These are phyloP conservation scores for Stentor coeruleus DNA, from an alignment of 73 alveolate species.

Conservation along the genomic window DNA sequence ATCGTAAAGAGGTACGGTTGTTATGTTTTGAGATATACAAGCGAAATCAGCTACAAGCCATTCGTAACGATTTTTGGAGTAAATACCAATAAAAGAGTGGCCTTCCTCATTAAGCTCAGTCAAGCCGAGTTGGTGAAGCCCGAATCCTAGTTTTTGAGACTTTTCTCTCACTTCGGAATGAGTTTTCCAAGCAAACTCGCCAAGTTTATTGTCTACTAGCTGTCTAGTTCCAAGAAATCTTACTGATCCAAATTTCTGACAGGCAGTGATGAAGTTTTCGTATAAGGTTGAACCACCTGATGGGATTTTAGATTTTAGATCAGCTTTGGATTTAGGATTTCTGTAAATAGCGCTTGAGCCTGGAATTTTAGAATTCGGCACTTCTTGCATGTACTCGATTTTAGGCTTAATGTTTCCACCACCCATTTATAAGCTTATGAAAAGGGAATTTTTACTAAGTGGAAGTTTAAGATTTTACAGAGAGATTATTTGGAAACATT, in stretches of 20 bases:
- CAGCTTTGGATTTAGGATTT: background rate
- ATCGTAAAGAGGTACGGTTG: constrained; percentile 70
- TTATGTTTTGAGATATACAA: constrained; percentile 34
- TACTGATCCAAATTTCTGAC: background rate
- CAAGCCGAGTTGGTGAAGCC: constrained; percentile 36
- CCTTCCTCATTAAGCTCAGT: constrained; percentile 38
- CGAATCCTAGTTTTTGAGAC: constrained; percentile 37
- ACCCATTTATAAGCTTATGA: too few species aligned
- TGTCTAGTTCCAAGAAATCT: background rate
- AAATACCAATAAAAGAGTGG: constrained; percentile 63
- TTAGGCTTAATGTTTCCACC: too few species aligned
- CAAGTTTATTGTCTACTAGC: constrained; percentile 15
- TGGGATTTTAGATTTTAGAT: background rate
- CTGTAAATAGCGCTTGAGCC: background rate
- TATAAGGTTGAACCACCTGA: constrained; percentile 10
- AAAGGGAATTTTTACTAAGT: too few species aligned
- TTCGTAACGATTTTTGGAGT: constrained; percentile 74
- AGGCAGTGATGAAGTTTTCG: background rate
- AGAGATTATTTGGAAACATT: too few species aligned
- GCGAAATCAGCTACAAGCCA: constrained; percentile 81
- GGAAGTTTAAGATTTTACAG: too few species aligned
- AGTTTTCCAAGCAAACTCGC: constrained; percentile 63
- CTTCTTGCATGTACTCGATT: too few species aligned
- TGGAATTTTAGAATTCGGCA: background rate
- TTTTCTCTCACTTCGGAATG: constrained; percentile 48